Evolutionary conservation across 2,329 filamentous ascomycete species (phyloP), one percentile per base, ranked within the genome.

Genomic region (Aspergillus terreus): DNA sequence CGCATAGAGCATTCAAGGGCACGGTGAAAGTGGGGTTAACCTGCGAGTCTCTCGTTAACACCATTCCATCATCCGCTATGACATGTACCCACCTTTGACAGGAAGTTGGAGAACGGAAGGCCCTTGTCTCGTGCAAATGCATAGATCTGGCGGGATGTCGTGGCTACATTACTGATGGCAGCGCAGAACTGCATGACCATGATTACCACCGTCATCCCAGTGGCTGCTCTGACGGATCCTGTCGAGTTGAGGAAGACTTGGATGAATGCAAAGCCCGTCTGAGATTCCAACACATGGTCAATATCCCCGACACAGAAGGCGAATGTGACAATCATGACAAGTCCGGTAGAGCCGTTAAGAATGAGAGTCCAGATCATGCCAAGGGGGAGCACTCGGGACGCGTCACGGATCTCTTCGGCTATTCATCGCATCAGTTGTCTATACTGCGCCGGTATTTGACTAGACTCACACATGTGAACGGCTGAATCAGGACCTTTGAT

Each of bases 361-460:
- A 76, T 55, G 57, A 75, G 76, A 14, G 70, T 71, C 59, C 70
- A 72, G 47, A 75, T 64, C 51, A 79, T 78, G 3, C 73, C 73
- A 15, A 70, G 62, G 0, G 77, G 77, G 2, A 79, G 73, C 46
- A 73, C 73, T 30, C 68, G 58, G 3, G 71, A 68, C 1, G 77
- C 74, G 36, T 78, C 71, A 42, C 72, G 71, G 21, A 78, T 72
- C 58, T 79, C 77, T 60, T 79, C 77, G 4, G 76, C 74, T 62
- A 74, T 67, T 36, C 5, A 11, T n/a, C 10, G 12, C 6, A 38
- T 7, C 30, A 15, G 27, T 30, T 30, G 27, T 7, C 6, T 17
- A 17, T 7, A 27, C 11, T 12, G 5, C 36, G 4, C 11, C 12
- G 30, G 32, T 10, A 19, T 4, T 17, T 9, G 7, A 21, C 4